A percentile compares a stretch with the other conserved stretches of the same genome.
Conservation (phyloP, 371 early-diverging fungal species). For the Zancudomyces culisetae region DNA sequence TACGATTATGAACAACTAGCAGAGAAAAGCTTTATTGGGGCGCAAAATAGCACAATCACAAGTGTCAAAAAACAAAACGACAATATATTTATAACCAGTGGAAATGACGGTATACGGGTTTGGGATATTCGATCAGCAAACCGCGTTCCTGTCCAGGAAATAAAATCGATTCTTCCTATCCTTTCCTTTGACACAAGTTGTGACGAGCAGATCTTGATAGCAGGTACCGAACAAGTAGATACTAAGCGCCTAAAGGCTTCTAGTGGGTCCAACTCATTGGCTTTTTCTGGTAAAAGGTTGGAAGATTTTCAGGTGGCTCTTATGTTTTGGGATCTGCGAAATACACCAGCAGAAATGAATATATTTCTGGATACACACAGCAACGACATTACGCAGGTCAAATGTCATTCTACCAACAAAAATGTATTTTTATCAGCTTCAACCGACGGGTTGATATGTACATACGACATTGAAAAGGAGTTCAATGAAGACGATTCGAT, state of each 20-base stretch:
- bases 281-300: constrained; percentile 10
- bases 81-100: background rate
- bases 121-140: background rate
- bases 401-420: constrained; percentile 49
- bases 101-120: background rate
- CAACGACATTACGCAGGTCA: constrained; percentile 79
- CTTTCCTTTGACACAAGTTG: constrained; percentile 49
- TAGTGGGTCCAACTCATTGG: background rate
- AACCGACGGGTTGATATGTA: constrained; percentile 57
- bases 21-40: background rate
- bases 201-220: constrained; percentile 40
- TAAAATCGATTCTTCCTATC: constrained; percentile 15
- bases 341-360: constrained; percentile 24
- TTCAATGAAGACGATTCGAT: constrained; percentile 79
- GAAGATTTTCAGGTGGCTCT: constrained; percentile 35
- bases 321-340: constrained; percentile 41
- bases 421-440: constrained; percentile 43
- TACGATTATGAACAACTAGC: background rate
- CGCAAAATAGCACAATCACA: background rate
- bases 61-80: background rate
- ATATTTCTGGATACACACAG: constrained; percentile 66
- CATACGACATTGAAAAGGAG: constrained; percentile 35
- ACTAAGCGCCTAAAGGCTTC: background rate
- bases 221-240: constrained; percentile 41
- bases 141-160: background rate